A percentile compares a stretch with the other conserved stretches of the same genome.
phyloP scores from a whole-genome alignment of 106 monocot genomes.

The Xerophyta viscosa region DNA sequence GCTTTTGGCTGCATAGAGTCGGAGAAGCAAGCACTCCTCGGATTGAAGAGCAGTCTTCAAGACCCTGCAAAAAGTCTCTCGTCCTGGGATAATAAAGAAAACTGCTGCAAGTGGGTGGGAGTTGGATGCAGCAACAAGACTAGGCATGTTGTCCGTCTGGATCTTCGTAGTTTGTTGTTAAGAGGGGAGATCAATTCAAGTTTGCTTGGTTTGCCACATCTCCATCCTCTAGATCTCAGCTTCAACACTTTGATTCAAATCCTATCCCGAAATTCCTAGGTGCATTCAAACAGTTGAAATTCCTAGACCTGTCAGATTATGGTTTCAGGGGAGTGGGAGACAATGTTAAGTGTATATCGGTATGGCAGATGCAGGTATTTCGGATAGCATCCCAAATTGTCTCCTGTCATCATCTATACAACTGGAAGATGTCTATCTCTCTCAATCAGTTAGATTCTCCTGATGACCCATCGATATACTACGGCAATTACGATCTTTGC shows the following conservation, averaged over 20 bases:
- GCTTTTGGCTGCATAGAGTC: not conserved
- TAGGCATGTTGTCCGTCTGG: not conserved
- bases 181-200: not conserved
- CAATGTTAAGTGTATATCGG: not conserved
- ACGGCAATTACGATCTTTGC: not conserved
- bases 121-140: not conserved
- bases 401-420: constrained; percentile 1
- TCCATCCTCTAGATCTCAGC: too few relatives aligned
- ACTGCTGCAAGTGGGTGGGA: not conserved
- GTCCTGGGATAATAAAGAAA: not conserved
- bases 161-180: not conserved
- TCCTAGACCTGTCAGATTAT: too few relatives aligned
- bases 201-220: not conserved
- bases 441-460: not conserved
- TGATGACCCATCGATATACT: not conserved
- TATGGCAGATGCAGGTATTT: constrained; percentile 4
- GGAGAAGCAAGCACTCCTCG: not conserved
- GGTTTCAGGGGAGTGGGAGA: too few relatives aligned
- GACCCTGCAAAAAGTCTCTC: not conserved
- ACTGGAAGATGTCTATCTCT: not conserved
- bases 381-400: constrained; percentile 8
- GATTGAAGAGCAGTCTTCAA: not conserved
- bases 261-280: too few relatives aligned
- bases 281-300: too few relatives aligned
- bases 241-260: too few relatives aligned